Base-by-base conservation (phyloP, 306 rosid species). In the Pueraria montana region DNA sequence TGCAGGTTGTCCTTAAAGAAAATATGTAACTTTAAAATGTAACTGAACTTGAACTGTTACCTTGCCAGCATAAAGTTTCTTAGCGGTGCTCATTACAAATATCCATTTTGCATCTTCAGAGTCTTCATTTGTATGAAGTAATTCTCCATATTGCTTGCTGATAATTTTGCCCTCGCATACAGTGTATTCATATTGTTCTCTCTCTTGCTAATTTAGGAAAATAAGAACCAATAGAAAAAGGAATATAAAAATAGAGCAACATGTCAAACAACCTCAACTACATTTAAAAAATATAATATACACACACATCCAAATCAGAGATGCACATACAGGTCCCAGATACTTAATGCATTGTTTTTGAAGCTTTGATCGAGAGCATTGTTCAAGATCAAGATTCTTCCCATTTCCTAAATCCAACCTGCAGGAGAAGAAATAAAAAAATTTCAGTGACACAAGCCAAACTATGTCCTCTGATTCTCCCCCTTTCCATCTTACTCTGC, bases 21-120 rank as follows among this genome's bases (percentile, higher is more conserved):
- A 49, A 38, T 11, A 70, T 42, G 30, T 8, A 71, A 56, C 58
- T 18, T 16, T 18, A 49, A 14, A 77, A 49, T 13, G 2, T 4
- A 24, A 27, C 6, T 38, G 56, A 17, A 40, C 69, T 30, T 49
- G 58, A 58, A 82, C 59, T 77, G 88, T 92, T 85, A 96, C 99
- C 87, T 73, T 84, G 45, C 98, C 97, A 24, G 91, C 98, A 83
- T 96, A 93, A 18, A 96, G 93, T 85, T 87, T 91, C 94, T 91
- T 93, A 56, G 88, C 56, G 73, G 99, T 89, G 87, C 98, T 90
- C 99, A 96, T 92, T 38, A 96, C 97, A 46, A 96, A 95, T 84
- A 96, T 96, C 94, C 96, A 96, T 89, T 93, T 96, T 17, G 89
- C 88, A 71, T 50, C 71, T 73, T 81, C 79, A n/a, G 85, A 71